Evolutionary conservation across 441 rosid species (phyloP), one percentile per base, ranked within the genome.

Genomic region (Gossypium laxum): DNA sequence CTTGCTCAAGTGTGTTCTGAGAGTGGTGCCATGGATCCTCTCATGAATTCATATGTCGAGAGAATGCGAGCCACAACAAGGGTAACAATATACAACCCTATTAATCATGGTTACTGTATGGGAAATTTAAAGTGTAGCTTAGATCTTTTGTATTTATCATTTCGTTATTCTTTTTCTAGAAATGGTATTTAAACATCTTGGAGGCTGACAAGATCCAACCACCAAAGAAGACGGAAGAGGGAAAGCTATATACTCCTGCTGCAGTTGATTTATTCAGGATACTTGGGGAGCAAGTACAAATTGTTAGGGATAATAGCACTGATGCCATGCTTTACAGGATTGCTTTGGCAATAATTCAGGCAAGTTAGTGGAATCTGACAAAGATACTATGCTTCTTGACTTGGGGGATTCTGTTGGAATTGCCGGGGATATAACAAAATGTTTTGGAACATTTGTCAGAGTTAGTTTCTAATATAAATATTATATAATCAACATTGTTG

Each of bases 1-100:
- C 90, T 95, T 63, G 97, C 99, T 75, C 98, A 95, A 89, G 98
- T 92, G 78, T 92, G 98, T 82, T 95, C 99, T 0, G 99, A 95
- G 81, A 92, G 98, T 84, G 99, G 99, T 76, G 86, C 99, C 70
- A 88, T 89, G 97, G 99, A 95, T 83, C 99, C 99, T 79, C 86
- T 95, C 71, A 95, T 95, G 99, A 89, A 92, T 78, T 83, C 98
- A 43, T 95, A 95, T 82, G 92, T 95, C 66, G 97, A 95, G 85
- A 82, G 99, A 85, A 95, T 92, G 97, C 98, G 89, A 87, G 98
- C 96, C 69, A 95, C 99, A 61, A 95, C 95, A 30, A 90, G 80
- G 96, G 99, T 95, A 82, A 84, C n/a, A 18, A 57, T 28, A 65
- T 30, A n/a, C 30, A 55, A 19, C 30, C 66, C 45, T 21, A 8